These are phyloP conservation scores for Triticum dicoccoides DNA, from an alignment of 176 grass and related monocot species.

Conservation along the genomic window DNA sequence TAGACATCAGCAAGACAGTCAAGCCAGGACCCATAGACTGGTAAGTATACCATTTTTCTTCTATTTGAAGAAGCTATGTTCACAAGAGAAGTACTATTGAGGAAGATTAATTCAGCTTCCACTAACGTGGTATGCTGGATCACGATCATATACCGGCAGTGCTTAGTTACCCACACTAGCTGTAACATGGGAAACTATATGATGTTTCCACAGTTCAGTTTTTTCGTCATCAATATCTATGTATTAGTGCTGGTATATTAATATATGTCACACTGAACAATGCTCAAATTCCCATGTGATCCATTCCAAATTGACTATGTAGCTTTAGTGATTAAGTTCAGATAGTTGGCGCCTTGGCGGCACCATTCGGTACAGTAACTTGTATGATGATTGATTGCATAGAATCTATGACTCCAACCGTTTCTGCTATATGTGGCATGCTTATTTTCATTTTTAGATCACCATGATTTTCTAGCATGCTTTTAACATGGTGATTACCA, in stretches of 20 bases:
- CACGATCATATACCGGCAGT: neutral
- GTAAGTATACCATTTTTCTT: conserved; percentile 48
- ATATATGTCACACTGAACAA: neutral
- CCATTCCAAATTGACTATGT: neutral
- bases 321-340: no score
- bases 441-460: neutral
- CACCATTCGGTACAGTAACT: neutral
- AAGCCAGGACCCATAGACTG: conserved; percentile 93
- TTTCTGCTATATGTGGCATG: conserved; percentile 3
- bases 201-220: neutral
- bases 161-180: neutral
- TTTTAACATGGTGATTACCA: neutral
- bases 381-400: neutral
- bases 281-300: neutral
- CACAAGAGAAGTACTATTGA: neutral
- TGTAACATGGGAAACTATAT: neutral
- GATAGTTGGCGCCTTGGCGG: no score
- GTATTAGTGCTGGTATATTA: neutral
- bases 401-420: neutral
- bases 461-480: neutral
- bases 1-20: conserved; percentile 77
- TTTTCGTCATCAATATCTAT: neutral
- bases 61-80: conserved; percentile 16
- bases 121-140: neutral
- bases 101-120: conserved; percentile 7